Base-by-base conservation (phyloP, 169 alveolate species). In the Cystoisospora suis region DNA sequence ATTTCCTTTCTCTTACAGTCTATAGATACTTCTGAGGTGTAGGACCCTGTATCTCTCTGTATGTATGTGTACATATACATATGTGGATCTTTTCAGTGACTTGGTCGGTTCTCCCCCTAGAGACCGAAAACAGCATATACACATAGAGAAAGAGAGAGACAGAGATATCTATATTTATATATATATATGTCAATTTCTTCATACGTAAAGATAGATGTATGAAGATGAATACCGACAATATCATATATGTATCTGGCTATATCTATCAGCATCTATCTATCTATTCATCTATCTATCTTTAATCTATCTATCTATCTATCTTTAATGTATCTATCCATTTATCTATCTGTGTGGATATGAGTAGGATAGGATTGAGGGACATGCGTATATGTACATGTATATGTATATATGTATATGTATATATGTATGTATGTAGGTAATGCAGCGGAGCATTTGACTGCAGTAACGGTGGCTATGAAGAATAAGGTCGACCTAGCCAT, bases 401-500 rank as follows among this genome's bases (percentile, higher is more conserved):
- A 53, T 53, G 65, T 53, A 53, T 53, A 53, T 53, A 53, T 53
- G 23, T 53, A 53, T 53, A 23, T 53, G n/a, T n/a, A 53, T 53
- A 53, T 53, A 23, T 53, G 32, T n/a, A 4, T 69, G 29, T 75
- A 2, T 6, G 3, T 77, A 80, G 89, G 91, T 4, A 95, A 96
- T 75, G 97, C 97, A 29, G 96, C 97, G 59, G 97, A 95, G 87
- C 98, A 95, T 91, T 90, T 93, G 86, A 94, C 97, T 53, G 97
- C 97, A 5, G 96, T 96, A 49, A 94, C 97, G 27, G 97, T 95
- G 65, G 97, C 97, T 47, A 94, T 95, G 65, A 95, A 96, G 88
- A 96, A 97, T 89, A 97, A 96, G 79, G 97, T 96, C 5, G 98
- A 96, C 56, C 65, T 97, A 44, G 95, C 98, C 32, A 96, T 97